A percentile compares a stretch with the other conserved stretches of the same genome.
phyloP scores from a whole-genome alignment of 345 rosid species.

The Diplotaxis tenuifolia region DNA sequence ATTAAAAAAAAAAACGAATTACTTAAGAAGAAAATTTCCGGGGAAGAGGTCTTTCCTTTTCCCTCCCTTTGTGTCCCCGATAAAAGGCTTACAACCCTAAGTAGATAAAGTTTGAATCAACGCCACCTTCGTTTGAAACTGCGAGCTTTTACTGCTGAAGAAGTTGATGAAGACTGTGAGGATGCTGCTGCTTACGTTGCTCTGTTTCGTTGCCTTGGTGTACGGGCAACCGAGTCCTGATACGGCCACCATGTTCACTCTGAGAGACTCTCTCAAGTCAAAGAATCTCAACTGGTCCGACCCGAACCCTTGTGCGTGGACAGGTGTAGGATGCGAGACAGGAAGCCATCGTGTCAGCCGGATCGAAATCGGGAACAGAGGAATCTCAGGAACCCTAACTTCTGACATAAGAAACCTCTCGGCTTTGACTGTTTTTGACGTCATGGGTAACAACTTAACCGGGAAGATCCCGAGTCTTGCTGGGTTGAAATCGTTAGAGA shows the following conservation, averaged over 20 bases:
- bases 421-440: constrained; percentile 38
- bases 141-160: neutral
- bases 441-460: constrained; percentile 42
- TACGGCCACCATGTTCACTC: constrained; percentile 29
- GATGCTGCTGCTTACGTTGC: neutral
- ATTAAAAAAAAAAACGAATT: no score
- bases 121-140: neutral
- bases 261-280: constrained; percentile 31
- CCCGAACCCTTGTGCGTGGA: constrained; percentile 55
- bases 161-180: neutral
- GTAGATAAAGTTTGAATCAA: neutral
- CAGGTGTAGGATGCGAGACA: constrained; percentile 21
- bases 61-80: neutral
- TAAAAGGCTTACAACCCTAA: neutral
- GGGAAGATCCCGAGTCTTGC: constrained; percentile 52
- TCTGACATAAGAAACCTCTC: constrained; percentile 43
- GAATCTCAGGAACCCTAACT: constrained; percentile 46
- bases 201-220: constrained; percentile 25
- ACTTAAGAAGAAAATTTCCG: no score
- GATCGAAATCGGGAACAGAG: constrained; percentile 46
- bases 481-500: constrained; percentile 41
- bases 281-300: constrained; percentile 44
- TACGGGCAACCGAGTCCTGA: constrained; percentile 25
- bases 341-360: constrained; percentile 30
- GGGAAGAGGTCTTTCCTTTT: neutral